phyloP scores from a whole-genome alignment of 306 rosid species.

The Fragaria vesca region DNA sequence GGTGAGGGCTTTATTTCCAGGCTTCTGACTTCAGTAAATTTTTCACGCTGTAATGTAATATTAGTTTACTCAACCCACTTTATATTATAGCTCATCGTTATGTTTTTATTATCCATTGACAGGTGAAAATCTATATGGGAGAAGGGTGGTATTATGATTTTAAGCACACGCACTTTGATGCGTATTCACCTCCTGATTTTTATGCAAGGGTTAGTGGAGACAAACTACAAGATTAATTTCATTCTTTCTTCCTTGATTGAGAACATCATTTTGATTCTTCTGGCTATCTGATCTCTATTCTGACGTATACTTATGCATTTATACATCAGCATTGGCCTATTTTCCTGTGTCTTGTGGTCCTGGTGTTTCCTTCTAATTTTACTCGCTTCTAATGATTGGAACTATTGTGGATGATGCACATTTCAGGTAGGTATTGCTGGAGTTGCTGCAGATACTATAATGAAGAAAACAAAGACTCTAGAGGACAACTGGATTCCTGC shows the following conservation, averaged over 20 bases:
- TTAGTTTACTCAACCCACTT: constrained; percentile 2
- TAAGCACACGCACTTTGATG: constrained; percentile 76
- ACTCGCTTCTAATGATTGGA: background rate
- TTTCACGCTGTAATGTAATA: background rate
- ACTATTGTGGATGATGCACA: constrained; percentile 1
- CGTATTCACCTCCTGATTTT: constrained; percentile 95
- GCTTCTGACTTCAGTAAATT: constrained; percentile 4
- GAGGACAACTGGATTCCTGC: constrained; percentile 88
- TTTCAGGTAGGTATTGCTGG: constrained; percentile 96
- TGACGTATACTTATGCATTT: background rate
- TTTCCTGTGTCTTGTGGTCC: background rate
- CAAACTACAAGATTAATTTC: constrained; percentile 16
- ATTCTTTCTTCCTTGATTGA: background rate
- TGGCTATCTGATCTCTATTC: constrained; percentile 3
- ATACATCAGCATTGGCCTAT: background rate
- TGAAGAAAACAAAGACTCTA: constrained; percentile 73
- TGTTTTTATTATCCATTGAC: constrained; percentile 24
- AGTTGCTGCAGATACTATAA: constrained; percentile 64
- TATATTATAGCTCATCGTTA: constrained; percentile 17
- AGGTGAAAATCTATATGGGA: constrained; percentile 93
- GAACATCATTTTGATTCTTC: constrained; percentile 9
- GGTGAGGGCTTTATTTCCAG: constrained; percentile 40
- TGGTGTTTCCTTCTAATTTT: constrained; percentile 1
- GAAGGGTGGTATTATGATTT: constrained; percentile 98
- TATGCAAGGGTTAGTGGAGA: constrained; percentile 75